These are phyloP conservation scores for Cyclostephanos tholiformis DNA, from an alignment of 108 stramenopile species.

Conservation along the genomic window DNA sequence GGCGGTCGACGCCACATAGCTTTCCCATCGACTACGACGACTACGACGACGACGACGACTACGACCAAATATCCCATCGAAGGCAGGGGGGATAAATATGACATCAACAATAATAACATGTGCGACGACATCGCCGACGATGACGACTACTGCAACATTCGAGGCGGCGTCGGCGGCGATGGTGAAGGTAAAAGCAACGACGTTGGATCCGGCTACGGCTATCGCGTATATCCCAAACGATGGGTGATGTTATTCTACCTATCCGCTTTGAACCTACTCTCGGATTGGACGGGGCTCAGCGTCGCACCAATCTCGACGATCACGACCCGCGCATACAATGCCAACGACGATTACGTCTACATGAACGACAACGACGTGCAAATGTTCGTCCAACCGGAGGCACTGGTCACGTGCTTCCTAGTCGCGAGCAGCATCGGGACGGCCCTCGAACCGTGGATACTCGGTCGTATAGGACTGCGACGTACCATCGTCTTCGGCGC, in stretches of 20 bases:
- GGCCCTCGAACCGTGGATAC: constrained; percentile 79
- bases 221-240: constrained; percentile 73
- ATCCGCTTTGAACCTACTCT: constrained; percentile 75
- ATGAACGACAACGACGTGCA: constrained; percentile 53
- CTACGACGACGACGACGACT: no score
- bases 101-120: no score
- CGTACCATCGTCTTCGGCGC: constrained; percentile 79
- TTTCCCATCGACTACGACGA: no score
- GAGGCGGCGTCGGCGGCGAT: background rate
- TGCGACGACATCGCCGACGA: background rate
- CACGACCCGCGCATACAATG: constrained; percentile 32
- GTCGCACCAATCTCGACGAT: constrained; percentile 43
- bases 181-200: background rate
- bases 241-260: constrained; percentile 92
- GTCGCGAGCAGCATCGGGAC: constrained; percentile 71
- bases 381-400: constrained; percentile 78
- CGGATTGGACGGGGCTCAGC: constrained; percentile 45
- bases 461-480: constrained; percentile 72
- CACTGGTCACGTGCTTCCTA: constrained; percentile 75
- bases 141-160: background rate
- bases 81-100: no score
- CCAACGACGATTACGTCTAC: constrained; percentile 11
- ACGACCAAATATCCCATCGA: no score
- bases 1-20: no score
- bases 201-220: constrained; percentile 28